Evolutionary conservation across 108 stramenopile genomes (phyloP).

Genomic region (Schizochytrium sp.): DNA sequence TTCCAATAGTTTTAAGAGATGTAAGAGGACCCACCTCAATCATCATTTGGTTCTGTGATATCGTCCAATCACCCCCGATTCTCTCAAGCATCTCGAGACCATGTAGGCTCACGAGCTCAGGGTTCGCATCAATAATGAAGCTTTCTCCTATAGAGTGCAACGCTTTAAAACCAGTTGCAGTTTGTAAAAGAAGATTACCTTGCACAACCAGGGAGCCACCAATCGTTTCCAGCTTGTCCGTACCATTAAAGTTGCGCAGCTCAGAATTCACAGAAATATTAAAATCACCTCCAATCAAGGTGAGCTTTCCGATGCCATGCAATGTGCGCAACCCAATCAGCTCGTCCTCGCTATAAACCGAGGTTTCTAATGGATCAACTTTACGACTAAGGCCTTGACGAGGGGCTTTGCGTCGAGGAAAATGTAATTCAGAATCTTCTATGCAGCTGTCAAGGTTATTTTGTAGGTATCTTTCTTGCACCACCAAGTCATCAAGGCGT

Average conservation of each 20-base stretch:
- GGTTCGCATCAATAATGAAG: slow-evolving; percentile 28
- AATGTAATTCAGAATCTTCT: background rate
- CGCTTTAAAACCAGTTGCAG: background rate
- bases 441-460: background rate
- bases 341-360: background rate
- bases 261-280: background rate
- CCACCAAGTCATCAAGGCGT: slow-evolving; percentile 33
- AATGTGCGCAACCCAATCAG: background rate
- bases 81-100: background rate
- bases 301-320: background rate
- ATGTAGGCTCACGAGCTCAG: background rate
- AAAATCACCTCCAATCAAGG: background rate
- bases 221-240: background rate
- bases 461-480: background rate
- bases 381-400: background rate
- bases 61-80: slow-evolving; percentile 24
- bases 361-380: background rate
- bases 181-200: background rate
- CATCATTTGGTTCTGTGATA: background rate
- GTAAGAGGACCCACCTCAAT: background rate
- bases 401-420: background rate
- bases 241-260: background rate
- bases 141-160: background rate
- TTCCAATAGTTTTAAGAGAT: background rate
- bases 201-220: background rate